A percentile compares a stretch with the other conserved stretches of the same genome.
These are phyloP conservation scores for Neopestalotiopsis sp. DNA, from an alignment of 2,329 filamentous ascomycete genomes.

Conservation along the genomic window DNA sequence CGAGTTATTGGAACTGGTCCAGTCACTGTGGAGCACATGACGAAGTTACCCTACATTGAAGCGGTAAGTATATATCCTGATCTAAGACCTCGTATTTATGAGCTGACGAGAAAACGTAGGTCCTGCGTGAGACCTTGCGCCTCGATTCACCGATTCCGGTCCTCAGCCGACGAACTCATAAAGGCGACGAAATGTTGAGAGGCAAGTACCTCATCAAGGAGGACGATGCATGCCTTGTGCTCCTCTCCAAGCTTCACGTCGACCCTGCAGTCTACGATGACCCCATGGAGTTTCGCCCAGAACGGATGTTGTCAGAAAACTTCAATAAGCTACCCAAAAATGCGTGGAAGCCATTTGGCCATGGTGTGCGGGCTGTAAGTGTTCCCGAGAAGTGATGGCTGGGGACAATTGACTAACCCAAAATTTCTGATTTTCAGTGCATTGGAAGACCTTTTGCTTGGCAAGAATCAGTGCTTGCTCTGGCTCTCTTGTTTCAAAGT, in stretches of 20 bases:
- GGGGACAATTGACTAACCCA: not conserved
- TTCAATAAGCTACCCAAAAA: slow-evolving; percentile 40
- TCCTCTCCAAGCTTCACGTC: slow-evolving; percentile 54
- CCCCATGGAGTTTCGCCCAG: slow-evolving; percentile 62
- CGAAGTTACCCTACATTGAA: slow-evolving; percentile 57
- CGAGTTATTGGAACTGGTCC: slow-evolving; percentile 50
- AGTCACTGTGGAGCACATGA: slow-evolving; percentile 52
- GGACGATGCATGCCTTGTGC: slow-evolving; percentile 47
- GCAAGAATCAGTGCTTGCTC: slow-evolving; percentile 55
- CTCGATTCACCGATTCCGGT: slow-evolving; percentile 55
- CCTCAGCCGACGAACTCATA: slow-evolving; percentile 48
- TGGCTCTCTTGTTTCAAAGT: slow-evolving; percentile 70
- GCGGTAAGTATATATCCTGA: slow-evolving; percentile 35
- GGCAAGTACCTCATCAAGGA: slow-evolving; percentile 59
- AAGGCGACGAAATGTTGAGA: slow-evolving; percentile 52
- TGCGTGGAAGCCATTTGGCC: slow-evolving; percentile 60
- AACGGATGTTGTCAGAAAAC: slow-evolving; percentile 65
- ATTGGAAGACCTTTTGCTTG: slow-evolving; percentile 60
- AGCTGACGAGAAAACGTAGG: slow-evolving; percentile 16
- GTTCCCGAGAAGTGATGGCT: too few species aligned
- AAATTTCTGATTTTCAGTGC: slow-evolving; percentile 35
- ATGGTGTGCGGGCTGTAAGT: slow-evolving; percentile 47
- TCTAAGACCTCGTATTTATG: not conserved
- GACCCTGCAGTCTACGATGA: slow-evolving; percentile 65
- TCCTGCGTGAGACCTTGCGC: slow-evolving; percentile 61